phyloP scores from a whole-genome alignment of 306 rosid species.

The Vigna unguiculata region DNA sequence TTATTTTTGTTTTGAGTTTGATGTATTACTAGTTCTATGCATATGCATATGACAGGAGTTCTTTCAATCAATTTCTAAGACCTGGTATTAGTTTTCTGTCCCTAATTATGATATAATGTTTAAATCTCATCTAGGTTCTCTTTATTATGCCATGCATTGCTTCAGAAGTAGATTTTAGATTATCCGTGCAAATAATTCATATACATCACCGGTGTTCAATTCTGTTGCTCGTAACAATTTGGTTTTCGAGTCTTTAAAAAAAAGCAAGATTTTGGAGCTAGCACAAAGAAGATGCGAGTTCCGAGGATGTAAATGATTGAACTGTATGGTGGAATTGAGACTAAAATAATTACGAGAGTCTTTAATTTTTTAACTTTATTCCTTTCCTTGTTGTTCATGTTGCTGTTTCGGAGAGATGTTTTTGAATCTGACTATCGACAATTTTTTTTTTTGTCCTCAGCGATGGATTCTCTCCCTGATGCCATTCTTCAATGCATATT shows the following conservation, averaged over 20 bases:
- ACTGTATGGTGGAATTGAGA: not conserved
- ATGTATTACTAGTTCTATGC: not conserved
- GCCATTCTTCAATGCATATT: conserved; percentile 77
- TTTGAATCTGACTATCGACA: conserved; percentile 25
- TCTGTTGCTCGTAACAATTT: not conserved
- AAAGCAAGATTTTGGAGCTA: not conserved
- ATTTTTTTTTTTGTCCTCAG: conserved; percentile 42
- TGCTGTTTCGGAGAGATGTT: not conserved
- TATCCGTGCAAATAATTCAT: not conserved
- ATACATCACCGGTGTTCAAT: not conserved
- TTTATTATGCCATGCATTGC: not conserved
- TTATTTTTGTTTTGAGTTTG: not conserved
- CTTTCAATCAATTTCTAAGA: not conserved
- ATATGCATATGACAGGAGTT: not conserved
- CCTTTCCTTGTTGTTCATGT: not conserved
- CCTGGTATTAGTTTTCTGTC: not conserved
- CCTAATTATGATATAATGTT: not conserved
- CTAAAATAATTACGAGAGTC: not conserved
- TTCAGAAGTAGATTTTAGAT: not conserved
- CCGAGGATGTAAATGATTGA: not conserved
- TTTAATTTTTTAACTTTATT: not conserved
- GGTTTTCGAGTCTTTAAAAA: not conserved
- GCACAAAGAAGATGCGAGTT: not conserved
- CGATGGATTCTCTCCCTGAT: conserved; percentile 88
- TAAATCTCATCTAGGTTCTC: conserved; percentile 8